These are phyloP conservation scores for Aspergillus sparsus DNA, from an alignment of 495 filamentous ascomycete species.

Conservation along the genomic window DNA sequence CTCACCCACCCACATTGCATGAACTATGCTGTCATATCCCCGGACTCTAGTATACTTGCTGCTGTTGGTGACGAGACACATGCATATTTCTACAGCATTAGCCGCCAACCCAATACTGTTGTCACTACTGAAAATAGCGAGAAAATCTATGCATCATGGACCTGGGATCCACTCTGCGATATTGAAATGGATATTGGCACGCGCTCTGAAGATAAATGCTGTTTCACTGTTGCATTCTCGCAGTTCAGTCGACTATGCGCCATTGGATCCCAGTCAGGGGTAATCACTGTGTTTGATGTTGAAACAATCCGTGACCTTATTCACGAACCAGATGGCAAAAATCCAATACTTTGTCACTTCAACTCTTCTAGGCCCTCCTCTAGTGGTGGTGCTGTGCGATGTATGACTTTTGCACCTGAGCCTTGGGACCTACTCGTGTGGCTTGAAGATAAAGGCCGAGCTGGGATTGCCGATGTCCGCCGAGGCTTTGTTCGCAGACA, in stretches of 20 bases:
- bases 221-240: slow-evolving; percentile 73
- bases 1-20: slow-evolving; percentile 76
- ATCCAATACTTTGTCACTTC: slow-evolving; percentile 47
- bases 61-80: slow-evolving; percentile 83
- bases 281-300: slow-evolving; percentile 67
- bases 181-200: slow-evolving; percentile 42
- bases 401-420: slow-evolving; percentile 87
- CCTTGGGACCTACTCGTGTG: slow-evolving; percentile 91
- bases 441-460: slow-evolving; percentile 83
- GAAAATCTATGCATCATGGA: slow-evolving; percentile 40
- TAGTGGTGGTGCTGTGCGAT: slow-evolving; percentile 77
- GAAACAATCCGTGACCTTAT: slow-evolving; percentile 44
- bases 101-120: slow-evolving; percentile 40
- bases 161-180: slow-evolving; percentile 36
- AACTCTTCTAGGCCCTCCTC: slow-evolving; percentile 58
- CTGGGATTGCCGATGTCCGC: slow-evolving; percentile 83
- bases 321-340: slow-evolving; percentile 38
- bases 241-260: slow-evolving; percentile 67
- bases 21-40: slow-evolving; percentile 91
- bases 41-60: slow-evolving; percentile 76
- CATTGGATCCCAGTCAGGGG: slow-evolving; percentile 70
- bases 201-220: slow-evolving; percentile 46
- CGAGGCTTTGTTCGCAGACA: slow-evolving; percentile 75
- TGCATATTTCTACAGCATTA: slow-evolving; percentile 73
- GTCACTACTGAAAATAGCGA: slow-evolving; percentile 46